phyloP scores from a whole-genome alignment of 352 stramenopile genomes.

The Pythium rishiriense region DNA sequence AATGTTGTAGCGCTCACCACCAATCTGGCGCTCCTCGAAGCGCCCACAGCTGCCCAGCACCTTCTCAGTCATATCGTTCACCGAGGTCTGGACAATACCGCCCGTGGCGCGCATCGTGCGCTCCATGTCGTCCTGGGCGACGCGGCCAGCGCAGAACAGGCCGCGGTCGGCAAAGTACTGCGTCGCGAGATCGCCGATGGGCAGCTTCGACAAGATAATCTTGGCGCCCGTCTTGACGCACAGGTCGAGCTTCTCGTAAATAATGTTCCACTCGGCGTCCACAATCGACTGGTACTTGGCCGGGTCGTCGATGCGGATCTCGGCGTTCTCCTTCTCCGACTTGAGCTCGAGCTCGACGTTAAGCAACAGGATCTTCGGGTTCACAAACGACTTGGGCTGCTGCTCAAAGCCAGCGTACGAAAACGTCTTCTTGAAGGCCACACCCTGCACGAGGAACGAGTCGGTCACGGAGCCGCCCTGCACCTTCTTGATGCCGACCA shows the following conservation, averaged over 20 bases:
- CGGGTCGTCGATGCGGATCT: constrained; percentile 99
- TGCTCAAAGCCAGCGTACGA: no score
- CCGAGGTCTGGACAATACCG: constrained; percentile 92
- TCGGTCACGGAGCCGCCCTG: constrained; percentile 94
- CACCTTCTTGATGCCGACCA: constrained; percentile 99
- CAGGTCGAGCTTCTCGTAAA: constrained; percentile 97
- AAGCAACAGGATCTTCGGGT: no score
- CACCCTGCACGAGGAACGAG: constrained; percentile 99
- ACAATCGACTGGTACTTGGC: constrained; percentile 99
- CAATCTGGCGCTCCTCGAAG: constrained; percentile 97
- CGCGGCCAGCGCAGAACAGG: constrained; percentile 99
- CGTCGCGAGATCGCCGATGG: constrained; percentile 99
- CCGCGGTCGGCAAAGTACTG: constrained; percentile 97
- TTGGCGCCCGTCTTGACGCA: constrained; percentile 93
- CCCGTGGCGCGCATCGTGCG: constrained; percentile 96
- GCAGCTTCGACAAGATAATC: constrained; percentile 98
- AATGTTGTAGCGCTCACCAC: constrained; percentile 98
- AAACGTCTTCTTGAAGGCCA: constrained; percentile 98
- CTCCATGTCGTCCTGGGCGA: constrained; percentile 99
- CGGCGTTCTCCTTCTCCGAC: constrained; percentile 96
- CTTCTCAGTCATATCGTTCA: constrained; percentile 89
- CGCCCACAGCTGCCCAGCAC: constrained; percentile 94
- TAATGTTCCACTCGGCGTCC: constrained; percentile 98
- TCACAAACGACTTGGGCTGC: no score
- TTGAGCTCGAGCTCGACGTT: constrained; percentile 95